These are phyloP conservation scores for Pestalotiopsis sp. DNA, from an alignment of 2,329 filamentous ascomycete genomes.

Conservation along the genomic window DNA sequence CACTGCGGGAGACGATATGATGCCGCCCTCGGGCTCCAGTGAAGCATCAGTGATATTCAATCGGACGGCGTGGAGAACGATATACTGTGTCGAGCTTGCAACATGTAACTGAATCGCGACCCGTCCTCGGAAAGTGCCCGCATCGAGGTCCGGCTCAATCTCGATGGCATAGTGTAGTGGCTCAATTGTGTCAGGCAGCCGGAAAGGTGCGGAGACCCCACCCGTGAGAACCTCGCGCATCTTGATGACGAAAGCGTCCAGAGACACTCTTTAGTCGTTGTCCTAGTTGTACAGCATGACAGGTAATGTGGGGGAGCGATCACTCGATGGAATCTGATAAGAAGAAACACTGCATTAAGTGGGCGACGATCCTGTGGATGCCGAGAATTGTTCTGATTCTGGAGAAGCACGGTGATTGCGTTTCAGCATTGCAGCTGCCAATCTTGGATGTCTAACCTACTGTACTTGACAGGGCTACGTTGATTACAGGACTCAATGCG, in stretches of 20 bases:
- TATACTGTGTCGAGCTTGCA: neutral
- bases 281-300: neutral
- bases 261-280: neutral
- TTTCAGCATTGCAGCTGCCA: neutral
- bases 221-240: conserved; percentile 2
- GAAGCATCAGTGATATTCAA: neutral
- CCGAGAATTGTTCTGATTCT: neutral
- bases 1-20: neutral
- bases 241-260: neutral
- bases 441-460: neutral
- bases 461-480: neutral
- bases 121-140: neutral
- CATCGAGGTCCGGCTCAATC: conserved; percentile 4
- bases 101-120: neutral
- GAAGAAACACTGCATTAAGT: neutral
- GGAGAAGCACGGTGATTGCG: neutral
- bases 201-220: neutral
- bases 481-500: neutral
- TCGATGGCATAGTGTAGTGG: conserved; percentile 8
- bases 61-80: conserved; percentile 6
- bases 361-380: neutral
- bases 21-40: neutral
- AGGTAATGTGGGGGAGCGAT: neutral
- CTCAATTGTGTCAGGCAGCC: conserved; percentile 1
- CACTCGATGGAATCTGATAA: neutral